phyloP scores from a whole-genome alignment of 257 asterid genomes.

The Lavandula angustifolia region DNA sequence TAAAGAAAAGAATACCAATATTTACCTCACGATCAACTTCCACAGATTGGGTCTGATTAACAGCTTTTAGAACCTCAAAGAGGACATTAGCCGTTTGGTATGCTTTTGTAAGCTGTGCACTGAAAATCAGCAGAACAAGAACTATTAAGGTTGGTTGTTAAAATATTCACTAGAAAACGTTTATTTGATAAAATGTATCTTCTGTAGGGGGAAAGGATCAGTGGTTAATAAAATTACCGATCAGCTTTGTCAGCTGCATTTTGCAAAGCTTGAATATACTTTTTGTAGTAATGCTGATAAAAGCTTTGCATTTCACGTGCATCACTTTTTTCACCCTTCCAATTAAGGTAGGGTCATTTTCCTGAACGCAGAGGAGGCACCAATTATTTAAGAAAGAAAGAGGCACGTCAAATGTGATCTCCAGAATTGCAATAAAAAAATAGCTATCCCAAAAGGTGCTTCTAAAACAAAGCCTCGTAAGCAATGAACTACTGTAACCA shows the following conservation, averaged over 20 bases:
- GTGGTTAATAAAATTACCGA: slow-evolving; percentile 51
- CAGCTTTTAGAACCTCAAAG: slow-evolving; percentile 98
- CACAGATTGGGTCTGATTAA: slow-evolving; percentile 90
- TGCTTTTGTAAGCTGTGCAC: slow-evolving; percentile 98
- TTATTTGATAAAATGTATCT: background rate
- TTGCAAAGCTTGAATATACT: slow-evolving; percentile 97
- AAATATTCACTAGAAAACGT: slow-evolving; percentile 18
- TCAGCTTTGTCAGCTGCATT: slow-evolving; percentile 99
- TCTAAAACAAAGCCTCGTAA: background rate
- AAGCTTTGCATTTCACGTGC: slow-evolving; percentile 99
- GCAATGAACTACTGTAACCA: background rate
- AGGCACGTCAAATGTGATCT: slow-evolving; percentile 12
- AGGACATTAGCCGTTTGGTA: slow-evolving; percentile 98
- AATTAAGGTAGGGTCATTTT: slow-evolving; percentile 93
- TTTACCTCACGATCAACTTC: slow-evolving; percentile 98
- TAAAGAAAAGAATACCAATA: slow-evolving; percentile 8
- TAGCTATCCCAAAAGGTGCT: background rate
- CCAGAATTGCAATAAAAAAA: background rate
- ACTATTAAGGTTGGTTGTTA: background rate
- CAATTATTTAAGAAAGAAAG: slow-evolving; percentile 8
- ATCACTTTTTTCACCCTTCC: slow-evolving; percentile 98
- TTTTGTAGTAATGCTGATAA: slow-evolving; percentile 95
- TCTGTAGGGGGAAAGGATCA: slow-evolving; percentile 12
- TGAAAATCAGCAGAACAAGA: slow-evolving; percentile 42
- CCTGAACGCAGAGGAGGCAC: slow-evolving; percentile 52